phyloP scores from a whole-genome alignment of 768 basidiomycete genomes.

The Gyrodon lividus region DNA sequence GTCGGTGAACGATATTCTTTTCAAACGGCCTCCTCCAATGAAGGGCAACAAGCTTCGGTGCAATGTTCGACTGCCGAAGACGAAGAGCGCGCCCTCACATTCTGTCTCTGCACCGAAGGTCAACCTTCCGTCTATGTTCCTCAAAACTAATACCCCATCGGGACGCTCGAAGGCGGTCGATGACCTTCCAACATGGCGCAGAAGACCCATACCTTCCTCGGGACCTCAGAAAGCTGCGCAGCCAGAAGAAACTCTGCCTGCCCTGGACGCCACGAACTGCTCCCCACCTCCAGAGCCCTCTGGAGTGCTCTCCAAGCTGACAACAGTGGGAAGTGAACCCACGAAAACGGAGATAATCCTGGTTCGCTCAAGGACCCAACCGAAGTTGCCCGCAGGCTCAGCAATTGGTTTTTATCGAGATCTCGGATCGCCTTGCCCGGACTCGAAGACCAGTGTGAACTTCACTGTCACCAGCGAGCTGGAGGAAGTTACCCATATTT shows the following conservation, averaged over 20 bases:
- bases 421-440: conserved; percentile 49
- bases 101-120: conserved; percentile 33
- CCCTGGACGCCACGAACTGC: conserved; percentile 57
- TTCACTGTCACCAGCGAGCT: conserved; percentile 83
- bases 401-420: conserved; percentile 73
- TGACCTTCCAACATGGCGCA: conserved; percentile 41
- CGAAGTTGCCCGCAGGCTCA: conserved; percentile 71
- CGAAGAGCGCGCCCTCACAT: conserved; percentile 5
- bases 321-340: conserved; percentile 36
- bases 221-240: conserved; percentile 5
- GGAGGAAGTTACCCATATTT: conserved; percentile 34
- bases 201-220: conserved; percentile 22
- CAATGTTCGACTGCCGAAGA: conserved; percentile 37
- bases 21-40: conserved; percentile 40
- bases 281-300: conserved; percentile 60
- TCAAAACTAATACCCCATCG: conserved; percentile 13
- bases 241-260: conserved; percentile 15
- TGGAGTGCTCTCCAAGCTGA: conserved; percentile 23
- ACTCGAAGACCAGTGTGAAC: conserved; percentile 53
- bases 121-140: conserved; percentile 35
- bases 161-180: conserved; percentile 36
- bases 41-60: conserved; percentile 36
- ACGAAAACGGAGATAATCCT: conserved; percentile 24
- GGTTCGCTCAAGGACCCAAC: conserved; percentile 51
- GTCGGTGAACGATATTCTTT: conserved; percentile 64